phyloP scores from a whole-genome alignment of 2,329 filamentous ascomycete genomes.

The Periconia sp. region DNA sequence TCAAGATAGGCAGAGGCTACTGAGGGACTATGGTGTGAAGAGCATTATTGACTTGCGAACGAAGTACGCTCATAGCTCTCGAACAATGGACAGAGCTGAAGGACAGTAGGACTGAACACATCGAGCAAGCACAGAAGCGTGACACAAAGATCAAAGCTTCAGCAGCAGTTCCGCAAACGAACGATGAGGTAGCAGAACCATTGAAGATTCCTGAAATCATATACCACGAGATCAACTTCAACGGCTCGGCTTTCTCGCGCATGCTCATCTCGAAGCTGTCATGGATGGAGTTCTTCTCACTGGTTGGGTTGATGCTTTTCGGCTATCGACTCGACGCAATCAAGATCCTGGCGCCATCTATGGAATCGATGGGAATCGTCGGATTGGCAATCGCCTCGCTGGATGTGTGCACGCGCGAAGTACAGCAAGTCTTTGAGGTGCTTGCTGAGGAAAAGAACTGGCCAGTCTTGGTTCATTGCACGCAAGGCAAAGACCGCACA shows the following conservation, averaged over 20 bases:
- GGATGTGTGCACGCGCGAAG: slow-evolving; percentile 68
- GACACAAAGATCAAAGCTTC: slow-evolving; percentile 54
- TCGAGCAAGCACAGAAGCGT: slow-evolving; percentile 69
- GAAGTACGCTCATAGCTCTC: slow-evolving; percentile 60
- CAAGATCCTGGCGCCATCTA: slow-evolving; percentile 69
- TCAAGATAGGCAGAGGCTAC: slow-evolving; percentile 66
- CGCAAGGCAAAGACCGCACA: slow-evolving; percentile 86
- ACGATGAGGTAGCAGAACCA: slow-evolving; percentile 60
- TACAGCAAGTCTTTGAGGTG: slow-evolving; percentile 60
- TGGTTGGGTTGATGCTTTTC: slow-evolving; percentile 67
- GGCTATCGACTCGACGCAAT: slow-evolving; percentile 75
- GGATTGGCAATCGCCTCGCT: slow-evolving; percentile 74
- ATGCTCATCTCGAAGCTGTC: slow-evolving; percentile 71
- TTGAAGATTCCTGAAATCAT: slow-evolving; percentile 67
- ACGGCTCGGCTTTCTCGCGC: slow-evolving; percentile 72
- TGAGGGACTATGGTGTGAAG: slow-evolving; percentile 66
- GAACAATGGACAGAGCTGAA: too few species aligned
- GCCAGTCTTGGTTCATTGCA: slow-evolving; percentile 80
- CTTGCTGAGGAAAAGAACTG: slow-evolving; percentile 58
- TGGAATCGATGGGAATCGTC: slow-evolving; percentile 73
- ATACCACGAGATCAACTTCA: slow-evolving; percentile 75
- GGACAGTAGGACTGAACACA: slow-evolving; percentile 73
- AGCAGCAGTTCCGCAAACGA: slow-evolving; percentile 53
- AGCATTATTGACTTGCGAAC: slow-evolving; percentile 82
- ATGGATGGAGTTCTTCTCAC: slow-evolving; percentile 68